phyloP scores from a whole-genome alignment of 1,139 yeast genomes.

The Candida buenavistaensis region DNA sequence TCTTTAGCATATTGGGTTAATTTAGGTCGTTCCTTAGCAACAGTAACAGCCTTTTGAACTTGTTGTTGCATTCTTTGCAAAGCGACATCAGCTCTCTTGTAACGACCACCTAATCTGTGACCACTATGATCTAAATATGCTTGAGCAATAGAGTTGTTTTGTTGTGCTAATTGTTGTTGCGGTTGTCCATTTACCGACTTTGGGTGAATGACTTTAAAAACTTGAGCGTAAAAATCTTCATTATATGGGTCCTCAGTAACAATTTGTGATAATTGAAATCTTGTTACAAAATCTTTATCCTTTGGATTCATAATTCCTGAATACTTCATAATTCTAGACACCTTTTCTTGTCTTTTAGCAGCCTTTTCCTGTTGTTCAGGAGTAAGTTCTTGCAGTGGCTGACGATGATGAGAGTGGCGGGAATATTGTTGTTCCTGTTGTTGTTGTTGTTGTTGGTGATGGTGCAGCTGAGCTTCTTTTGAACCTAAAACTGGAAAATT shows the following conservation, averaged over 20 bases:
- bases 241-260: constrained; percentile 97
- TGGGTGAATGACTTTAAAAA: constrained; percentile 78
- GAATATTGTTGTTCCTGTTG: constrained; percentile 15
- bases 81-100: constrained; percentile 90
- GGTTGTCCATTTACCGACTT: constrained; percentile 48
- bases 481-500: too few relatives aligned
- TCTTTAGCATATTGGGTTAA: constrained; percentile 70
- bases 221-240: constrained; percentile 96
- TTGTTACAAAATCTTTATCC: constrained; percentile 92
- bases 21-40: constrained; percentile 88
- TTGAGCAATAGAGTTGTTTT: constrained; percentile 74
- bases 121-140: constrained; percentile 95
- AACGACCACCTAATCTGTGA: constrained; percentile 84
- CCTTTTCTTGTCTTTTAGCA: constrained; percentile 74
- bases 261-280: constrained; percentile 92
- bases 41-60: constrained; percentile 94
- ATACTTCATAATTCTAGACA: constrained; percentile 73
- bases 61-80: constrained; percentile 98
- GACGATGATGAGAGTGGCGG: constrained; percentile 20
- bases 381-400: constrained; percentile 33
- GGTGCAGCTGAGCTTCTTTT: too few relatives aligned
- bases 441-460: constrained; percentile 11
- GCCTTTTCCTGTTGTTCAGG: constrained; percentile 55
- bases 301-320: constrained; percentile 96
- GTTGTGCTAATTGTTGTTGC: constrained; percentile 36